Base-by-base conservation (phyloP, 2,329 filamentous ascomycete genomes). In the Ilyonectria sp. region DNA sequence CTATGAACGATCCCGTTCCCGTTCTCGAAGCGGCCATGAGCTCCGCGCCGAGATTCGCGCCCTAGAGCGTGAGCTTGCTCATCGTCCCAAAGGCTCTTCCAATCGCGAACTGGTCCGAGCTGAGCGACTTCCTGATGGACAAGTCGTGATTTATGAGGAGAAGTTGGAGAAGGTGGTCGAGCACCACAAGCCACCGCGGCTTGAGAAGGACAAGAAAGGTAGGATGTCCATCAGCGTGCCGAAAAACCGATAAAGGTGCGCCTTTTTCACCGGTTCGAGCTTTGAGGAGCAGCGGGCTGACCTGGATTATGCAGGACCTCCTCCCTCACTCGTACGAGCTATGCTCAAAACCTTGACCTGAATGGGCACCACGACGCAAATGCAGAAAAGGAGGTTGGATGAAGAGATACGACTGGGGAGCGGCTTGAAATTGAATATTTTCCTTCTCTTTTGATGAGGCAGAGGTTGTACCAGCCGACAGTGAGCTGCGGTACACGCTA, bases 171-270 rank as follows among this genome's bases (percentile, higher is more conserved):
- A 82, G 75, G 79, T 89, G 58, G 84, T 87, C 71, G 86, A 87
- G 75, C 83, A 84, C 55, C 82, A 82, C 76, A 87, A 84, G 78
- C 88, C 88, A 60, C 85, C 93, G 70, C 86, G 92, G 74, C 90
- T 97, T 76, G 93, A 94, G 83, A 94, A 93, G 86, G 94, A 98
- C 84, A 92, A 92, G 86, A 96, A 93, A 94, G 94, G 95, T 97
- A 96, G 92, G 93, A 91, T 96, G 90, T 90, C 91, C 86, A 91
- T 95, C 84, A 93, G 92, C 85, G 89, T 93, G 82, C 93, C 92
- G 78, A 90, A 91, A 84, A 87, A 90, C 82, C 89, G 85, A 82
- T 87, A 82, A 86, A 86, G 84, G 85, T 86, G 83, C 80, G 86
- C 80, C 75, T 75, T 75, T 71, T 72, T 60, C 60, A 59, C 53